Conservation (phyloP, 1,284 basidiomycete species). For the Exobasidium rhododendri region DNA sequence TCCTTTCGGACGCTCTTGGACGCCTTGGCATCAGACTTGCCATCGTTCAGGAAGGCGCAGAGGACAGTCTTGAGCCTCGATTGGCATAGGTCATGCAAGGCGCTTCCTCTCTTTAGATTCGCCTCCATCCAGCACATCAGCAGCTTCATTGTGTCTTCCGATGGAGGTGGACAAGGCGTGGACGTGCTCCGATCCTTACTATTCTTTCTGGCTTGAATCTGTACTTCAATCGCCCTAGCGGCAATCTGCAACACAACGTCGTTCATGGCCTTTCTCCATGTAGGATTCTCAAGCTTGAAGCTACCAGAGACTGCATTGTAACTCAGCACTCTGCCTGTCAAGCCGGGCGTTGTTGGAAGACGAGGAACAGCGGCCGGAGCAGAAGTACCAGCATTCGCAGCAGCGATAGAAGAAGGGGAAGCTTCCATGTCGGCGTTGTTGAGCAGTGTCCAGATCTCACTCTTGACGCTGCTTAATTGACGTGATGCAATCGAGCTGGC, state of each 20-base stretch:
- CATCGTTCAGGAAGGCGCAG: constrained; percentile 27
- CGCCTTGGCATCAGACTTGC: neutral
- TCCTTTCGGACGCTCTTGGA: neutral
- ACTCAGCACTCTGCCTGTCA: neutral
- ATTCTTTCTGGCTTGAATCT: constrained; percentile 21
- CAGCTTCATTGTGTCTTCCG: constrained; percentile 27
- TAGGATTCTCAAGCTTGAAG: constrained; percentile 57
- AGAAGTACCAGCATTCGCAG: constrained; percentile 1
- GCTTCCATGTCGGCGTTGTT: constrained; percentile 58
- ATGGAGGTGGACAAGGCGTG: constrained; percentile 22
- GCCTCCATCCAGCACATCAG: constrained; percentile 43
- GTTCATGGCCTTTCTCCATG: constrained; percentile 61
- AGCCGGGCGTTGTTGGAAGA: constrained; percentile 11
- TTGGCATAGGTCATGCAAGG: constrained; percentile 41
- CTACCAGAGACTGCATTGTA: constrained; percentile 28
- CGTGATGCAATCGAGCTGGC: constrained; percentile 25
- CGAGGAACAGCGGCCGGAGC: constrained; percentile 1
- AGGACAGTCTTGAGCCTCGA: constrained; percentile 30
- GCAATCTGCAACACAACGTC: constrained; percentile 69
- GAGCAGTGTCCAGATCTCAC: constrained; percentile 72
- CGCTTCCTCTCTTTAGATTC: constrained; percentile 28
- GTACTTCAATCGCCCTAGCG: constrained; percentile 59
- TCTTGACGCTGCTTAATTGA: constrained; percentile 58
- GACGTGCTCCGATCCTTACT: constrained; percentile 9
- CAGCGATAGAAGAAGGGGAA: constrained; percentile 16